These are phyloP conservation scores for Arthrobotrys megalospora DNA, from an alignment of 2,329 filamentous ascomycete species.

Conservation along the genomic window DNA sequence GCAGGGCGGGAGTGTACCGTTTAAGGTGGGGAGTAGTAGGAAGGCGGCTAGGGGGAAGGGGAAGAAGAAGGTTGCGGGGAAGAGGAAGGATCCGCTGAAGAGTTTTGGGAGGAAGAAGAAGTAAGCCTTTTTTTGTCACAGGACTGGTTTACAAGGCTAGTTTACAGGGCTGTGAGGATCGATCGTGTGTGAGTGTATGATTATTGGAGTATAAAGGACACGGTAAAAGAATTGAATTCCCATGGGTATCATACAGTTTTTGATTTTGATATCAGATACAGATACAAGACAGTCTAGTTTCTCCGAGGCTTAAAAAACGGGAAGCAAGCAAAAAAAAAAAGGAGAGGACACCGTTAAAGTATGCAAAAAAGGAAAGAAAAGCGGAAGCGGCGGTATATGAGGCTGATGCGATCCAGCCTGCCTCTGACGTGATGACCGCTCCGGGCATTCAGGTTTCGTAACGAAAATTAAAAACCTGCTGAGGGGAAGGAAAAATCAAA, in stretches of 20 bases:
- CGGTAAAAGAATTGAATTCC: slow-evolving; percentile 17
- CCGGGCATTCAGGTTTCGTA: slow-evolving; percentile 20
- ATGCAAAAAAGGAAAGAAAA: slow-evolving; percentile 31
- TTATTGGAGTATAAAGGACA: slow-evolving; percentile 25
- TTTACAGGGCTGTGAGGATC: not conserved
- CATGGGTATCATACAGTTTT: slow-evolving; percentile 52
- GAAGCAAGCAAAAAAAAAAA: slow-evolving; percentile 21
- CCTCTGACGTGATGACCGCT: slow-evolving; percentile 39
- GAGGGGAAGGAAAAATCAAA: not conserved
- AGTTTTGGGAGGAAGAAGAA: slow-evolving; percentile 47
- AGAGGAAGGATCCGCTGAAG: slow-evolving; percentile 68
- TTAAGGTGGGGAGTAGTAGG: slow-evolving; percentile 70
- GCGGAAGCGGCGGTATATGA: slow-evolving; percentile 20
- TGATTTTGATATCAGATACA: slow-evolving; percentile 22
- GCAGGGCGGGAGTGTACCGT: slow-evolving; percentile 76
- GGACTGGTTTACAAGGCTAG: not conserved
- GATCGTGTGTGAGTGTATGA: slow-evolving; percentile 10
- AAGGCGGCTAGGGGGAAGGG: slow-evolving; percentile 69
- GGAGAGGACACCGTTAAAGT: not conserved
- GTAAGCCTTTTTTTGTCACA: slow-evolving; percentile 22
- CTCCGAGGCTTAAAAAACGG: slow-evolving; percentile 23
- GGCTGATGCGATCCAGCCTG: slow-evolving; percentile 47
- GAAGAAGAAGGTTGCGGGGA: slow-evolving; percentile 71
- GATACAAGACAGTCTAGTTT: not conserved
- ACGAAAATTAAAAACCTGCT: slow-evolving; percentile 25